Conservation (phyloP, 495 filamentous ascomycete species). For the Pyronema domesticum region DNA sequence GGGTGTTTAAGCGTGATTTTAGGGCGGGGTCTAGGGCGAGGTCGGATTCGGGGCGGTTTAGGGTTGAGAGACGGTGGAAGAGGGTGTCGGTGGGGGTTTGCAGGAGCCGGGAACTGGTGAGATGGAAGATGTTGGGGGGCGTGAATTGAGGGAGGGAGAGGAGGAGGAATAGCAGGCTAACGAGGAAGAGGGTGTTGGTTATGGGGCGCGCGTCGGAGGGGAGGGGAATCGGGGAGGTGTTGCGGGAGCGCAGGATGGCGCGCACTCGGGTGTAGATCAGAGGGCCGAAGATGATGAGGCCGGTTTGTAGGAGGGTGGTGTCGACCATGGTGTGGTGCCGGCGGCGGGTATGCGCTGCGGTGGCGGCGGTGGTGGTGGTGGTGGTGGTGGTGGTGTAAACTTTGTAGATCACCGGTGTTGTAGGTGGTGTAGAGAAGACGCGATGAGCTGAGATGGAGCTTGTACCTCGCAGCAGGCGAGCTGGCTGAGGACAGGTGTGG, state of each 20-base stretch:
- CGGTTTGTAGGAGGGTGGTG: slow-evolving; percentile 38
- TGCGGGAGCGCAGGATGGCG: slow-evolving; percentile 35
- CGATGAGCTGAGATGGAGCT: too few species aligned
- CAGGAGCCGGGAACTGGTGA: slow-evolving; percentile 55
- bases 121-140: slow-evolving; percentile 63
- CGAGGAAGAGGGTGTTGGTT: slow-evolving; percentile 40
- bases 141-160: slow-evolving; percentile 49
- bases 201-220: slow-evolving; percentile 38
- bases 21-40: slow-evolving; percentile 40
- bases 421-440: too few species aligned
- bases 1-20: slow-evolving; percentile 44
- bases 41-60: slow-evolving; percentile 41
- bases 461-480: too few species aligned
- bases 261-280: slow-evolving; percentile 46
- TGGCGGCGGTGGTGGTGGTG: too few species aligned
- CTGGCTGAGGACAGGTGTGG: too few species aligned
- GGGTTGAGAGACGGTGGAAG: slow-evolving; percentile 50
- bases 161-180: slow-evolving; percentile 39
- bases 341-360: too few species aligned
- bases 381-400: too few species aligned
- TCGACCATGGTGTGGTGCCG: slow-evolving; percentile 11
- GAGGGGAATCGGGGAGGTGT: slow-evolving; percentile 30
- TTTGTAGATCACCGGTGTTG: too few species aligned
- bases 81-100: slow-evolving; percentile 72
- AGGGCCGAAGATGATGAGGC: slow-evolving; percentile 75